Conservation (phyloP, 441 rosid species). For the Pelargonium cotyledonis region DNA sequence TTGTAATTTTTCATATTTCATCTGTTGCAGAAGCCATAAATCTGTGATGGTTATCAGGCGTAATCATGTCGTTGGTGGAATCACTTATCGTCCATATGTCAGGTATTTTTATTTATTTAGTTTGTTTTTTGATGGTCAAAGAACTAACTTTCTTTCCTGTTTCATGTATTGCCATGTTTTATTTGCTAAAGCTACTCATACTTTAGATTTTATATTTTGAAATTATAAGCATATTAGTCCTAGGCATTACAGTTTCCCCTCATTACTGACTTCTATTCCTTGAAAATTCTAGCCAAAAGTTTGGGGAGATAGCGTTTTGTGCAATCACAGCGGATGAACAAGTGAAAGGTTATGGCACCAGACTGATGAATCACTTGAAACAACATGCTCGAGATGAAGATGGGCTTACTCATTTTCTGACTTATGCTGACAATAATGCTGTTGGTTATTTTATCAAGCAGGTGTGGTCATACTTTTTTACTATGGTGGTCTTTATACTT, state of each 20-base stretch:
- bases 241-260: not conserved
- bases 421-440: slow-evolving; percentile 97
- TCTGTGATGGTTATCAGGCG: slow-evolving; percentile 93
- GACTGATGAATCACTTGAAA: slow-evolving; percentile 98
- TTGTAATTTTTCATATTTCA: slow-evolving; percentile 15
- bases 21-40: slow-evolving; percentile 69
- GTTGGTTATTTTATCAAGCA: slow-evolving; percentile 98
- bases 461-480: slow-evolving; percentile 34
- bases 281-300: slow-evolving; percentile 62
- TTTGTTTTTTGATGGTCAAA: not conserved
- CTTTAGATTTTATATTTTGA: not conserved
- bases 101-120: slow-evolving; percentile 36
- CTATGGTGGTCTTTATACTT: slow-evolving; percentile 10
- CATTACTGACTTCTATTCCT: slow-evolving; percentile 19
- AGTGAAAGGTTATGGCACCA: slow-evolving; percentile 99
- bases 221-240: not conserved
- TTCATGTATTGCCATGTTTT: slow-evolving; percentile 5
- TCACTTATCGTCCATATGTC: slow-evolving; percentile 93
- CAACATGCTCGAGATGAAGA: slow-evolving; percentile 94
- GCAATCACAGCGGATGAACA: slow-evolving; percentile 99
- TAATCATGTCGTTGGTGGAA: slow-evolving; percentile 89
- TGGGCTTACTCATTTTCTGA: slow-evolving; percentile 93
- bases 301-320: slow-evolving; percentile 99
- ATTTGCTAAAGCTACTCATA: not conserved
- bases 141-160: not conserved